Evolutionary conservation across 495 filamentous ascomycete genomes (phyloP).

Genomic region (Aspergillus saccharolyticus): DNA sequence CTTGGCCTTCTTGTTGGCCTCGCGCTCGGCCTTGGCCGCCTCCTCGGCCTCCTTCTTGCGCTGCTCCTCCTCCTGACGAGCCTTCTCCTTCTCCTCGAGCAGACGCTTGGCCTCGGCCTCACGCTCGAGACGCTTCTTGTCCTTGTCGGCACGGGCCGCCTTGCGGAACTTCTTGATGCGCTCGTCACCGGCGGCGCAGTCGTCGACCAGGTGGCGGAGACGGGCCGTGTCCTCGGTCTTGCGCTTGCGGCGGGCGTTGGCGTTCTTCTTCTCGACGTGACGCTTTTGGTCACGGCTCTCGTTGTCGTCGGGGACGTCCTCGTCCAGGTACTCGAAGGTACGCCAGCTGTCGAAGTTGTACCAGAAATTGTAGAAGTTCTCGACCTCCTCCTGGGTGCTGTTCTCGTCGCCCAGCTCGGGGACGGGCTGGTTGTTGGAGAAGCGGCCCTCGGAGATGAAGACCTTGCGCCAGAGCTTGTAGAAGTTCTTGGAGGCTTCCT

Average conservation of each 20-base stretch:
- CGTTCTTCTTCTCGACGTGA: conserved; percentile 95
- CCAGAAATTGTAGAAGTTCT: conserved; percentile 98
- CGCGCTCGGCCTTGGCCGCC: conserved; percentile 73
- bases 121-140: conserved; percentile 84
- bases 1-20: conserved; percentile 90
- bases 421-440: conserved; percentile 85
- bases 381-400: conserved; percentile 79
- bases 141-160: conserved; percentile 83
- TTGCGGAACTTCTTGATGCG: conserved; percentile 96
- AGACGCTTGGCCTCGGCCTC: conserved; percentile 86
- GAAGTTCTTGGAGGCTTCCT: conserved; percentile 77
- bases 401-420: conserved; percentile 81
- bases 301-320: conserved; percentile 97
- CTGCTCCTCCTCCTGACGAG: conserved; percentile 72
- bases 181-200: conserved; percentile 74
- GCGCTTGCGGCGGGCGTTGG: conserved; percentile 95
- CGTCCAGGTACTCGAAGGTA: conserved; percentile 95
- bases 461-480: conserved; percentile 89
- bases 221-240: conserved; percentile 96
- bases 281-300: conserved; percentile 99
- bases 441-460: conserved; percentile 85
- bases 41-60: conserved; percentile 78
- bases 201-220: conserved; percentile 82
- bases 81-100: conserved; percentile 70
- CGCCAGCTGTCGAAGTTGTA: conserved; percentile 99